Conservation (phyloP, 257 asterid species). For the Eustoma russellianum region DNA sequence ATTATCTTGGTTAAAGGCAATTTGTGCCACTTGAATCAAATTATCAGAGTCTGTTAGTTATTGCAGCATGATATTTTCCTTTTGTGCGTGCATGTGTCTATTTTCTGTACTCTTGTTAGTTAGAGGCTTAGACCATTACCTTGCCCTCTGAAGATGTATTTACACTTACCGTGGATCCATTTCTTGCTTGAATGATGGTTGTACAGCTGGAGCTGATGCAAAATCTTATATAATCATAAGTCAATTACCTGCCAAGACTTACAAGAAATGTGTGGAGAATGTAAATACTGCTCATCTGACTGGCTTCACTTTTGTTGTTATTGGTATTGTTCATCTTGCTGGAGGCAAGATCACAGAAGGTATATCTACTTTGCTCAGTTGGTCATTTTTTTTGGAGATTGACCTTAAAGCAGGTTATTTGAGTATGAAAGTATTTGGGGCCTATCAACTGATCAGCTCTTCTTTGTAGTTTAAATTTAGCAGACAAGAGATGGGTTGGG, state of each 20-base stretch:
- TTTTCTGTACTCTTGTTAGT: no score
- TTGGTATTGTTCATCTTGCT: slow-evolving; percentile 60
- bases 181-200: slow-evolving; percentile 2
- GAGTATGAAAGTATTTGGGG: not conserved
- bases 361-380: slow-evolving; percentile 17
- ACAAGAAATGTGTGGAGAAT: slow-evolving; percentile 61
- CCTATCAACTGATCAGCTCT: not conserved
- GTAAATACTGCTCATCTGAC: slow-evolving; percentile 35
- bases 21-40: no score
- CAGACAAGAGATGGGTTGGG: not conserved
- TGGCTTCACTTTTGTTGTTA: slow-evolving; percentile 64
- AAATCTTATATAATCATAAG: slow-evolving; percentile 71
- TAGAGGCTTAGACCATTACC: no score
- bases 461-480: not conserved
- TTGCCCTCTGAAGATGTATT: no score
- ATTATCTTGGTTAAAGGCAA: no score
- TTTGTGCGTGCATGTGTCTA: no score
- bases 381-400: not conserved
- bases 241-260: slow-evolving; percentile 53
- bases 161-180: no score
- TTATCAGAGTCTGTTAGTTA: no score
- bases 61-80: no score
- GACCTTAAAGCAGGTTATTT: not conserved
- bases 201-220: slow-evolving; percentile 52
- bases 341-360: slow-evolving; percentile 88